Conservation (phyloP, 1,284 basidiomycete species). For the Ustilago lituana region DNA sequence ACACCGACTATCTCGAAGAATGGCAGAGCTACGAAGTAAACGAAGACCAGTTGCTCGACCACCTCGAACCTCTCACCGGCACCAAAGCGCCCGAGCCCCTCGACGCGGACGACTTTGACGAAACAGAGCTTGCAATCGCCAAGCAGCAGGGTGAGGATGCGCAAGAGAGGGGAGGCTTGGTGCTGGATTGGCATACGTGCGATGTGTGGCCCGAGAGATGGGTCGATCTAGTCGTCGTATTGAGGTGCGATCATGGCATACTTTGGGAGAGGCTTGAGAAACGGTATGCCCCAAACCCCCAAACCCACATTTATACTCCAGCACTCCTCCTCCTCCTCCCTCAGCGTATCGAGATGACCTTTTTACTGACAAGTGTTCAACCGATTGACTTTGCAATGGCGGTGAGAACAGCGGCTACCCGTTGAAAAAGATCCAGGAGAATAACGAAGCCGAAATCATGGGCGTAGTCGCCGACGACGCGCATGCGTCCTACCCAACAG, state of each 20-base stretch:
- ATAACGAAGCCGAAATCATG: slow-evolving; percentile 99
- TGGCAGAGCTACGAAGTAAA: slow-evolving; percentile 95
- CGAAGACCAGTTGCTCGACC: slow-evolving; percentile 74
- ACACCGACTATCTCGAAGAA: slow-evolving; percentile 87
- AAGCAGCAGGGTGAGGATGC: slow-evolving; percentile 32
- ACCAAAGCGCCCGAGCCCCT: slow-evolving; percentile 56
- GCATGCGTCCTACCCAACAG: slow-evolving; percentile 80
- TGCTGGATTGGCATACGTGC: slow-evolving; percentile 98
- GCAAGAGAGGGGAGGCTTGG: slow-evolving; percentile 73
- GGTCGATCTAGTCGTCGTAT: slow-evolving; percentile 94
- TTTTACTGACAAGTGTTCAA: too few relatives aligned
- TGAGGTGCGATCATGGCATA: slow-evolving; percentile 85
- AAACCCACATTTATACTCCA: not conserved
- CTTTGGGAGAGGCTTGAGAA: slow-evolving; percentile 95
- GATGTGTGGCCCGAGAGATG: slow-evolving; percentile 94
- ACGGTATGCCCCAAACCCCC: slow-evolving; percentile 72
- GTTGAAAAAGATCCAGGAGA: slow-evolving; percentile 94
- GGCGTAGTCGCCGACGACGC: slow-evolving; percentile 89
- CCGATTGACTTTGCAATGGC: too few relatives aligned
- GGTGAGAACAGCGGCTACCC: slow-evolving; percentile 77
- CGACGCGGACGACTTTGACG: slow-evolving; percentile 38
- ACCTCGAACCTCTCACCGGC: slow-evolving; percentile 58
- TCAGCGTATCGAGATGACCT: too few relatives aligned
- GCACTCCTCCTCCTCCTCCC: too few relatives aligned
- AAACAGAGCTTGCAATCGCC: slow-evolving; percentile 11